These are phyloP conservation scores for Hysterium pulicare DNA, from an alignment of 2,329 filamentous ascomycete species.

Conservation along the genomic window DNA sequence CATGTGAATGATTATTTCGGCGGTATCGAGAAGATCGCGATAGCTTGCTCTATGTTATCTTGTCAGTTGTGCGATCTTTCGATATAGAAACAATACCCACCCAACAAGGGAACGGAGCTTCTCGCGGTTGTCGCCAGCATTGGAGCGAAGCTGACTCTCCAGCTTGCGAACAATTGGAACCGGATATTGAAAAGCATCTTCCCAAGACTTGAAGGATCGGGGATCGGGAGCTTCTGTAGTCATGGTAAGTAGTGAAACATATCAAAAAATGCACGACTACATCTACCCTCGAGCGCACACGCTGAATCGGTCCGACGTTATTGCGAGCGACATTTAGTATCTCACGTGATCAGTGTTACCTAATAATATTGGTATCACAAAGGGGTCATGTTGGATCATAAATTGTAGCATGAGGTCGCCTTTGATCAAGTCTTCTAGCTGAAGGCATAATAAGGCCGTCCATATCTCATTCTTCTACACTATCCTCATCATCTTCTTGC, in stretches of 20 bases:
- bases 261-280: too few species aligned
- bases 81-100: constrained; percentile 38
- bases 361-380: too few species aligned
- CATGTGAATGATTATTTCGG: constrained; percentile 92
- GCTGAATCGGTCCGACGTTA: too few species aligned
- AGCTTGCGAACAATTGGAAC: constrained; percentile 60
- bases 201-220: constrained; percentile 57
- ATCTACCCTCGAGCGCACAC: too few species aligned
- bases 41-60: constrained; percentile 59
- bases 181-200: constrained; percentile 65
- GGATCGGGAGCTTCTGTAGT: constrained; percentile 56
- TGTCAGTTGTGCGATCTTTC: constrained; percentile 1
- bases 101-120: constrained; percentile 65
- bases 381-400: too few species aligned
- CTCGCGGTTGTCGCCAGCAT: constrained; percentile 62
- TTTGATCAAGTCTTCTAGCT: too few species aligned
- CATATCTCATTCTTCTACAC: constrained; percentile 27
- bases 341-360: too few species aligned
- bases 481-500: constrained; percentile 36
- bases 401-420: too few species aligned
- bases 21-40: constrained; percentile 84
- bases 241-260: too few species aligned
- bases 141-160: constrained; percentile 61
- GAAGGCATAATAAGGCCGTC: too few species aligned
- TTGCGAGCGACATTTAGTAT: too few species aligned